Evolutionary conservation across 768 basidiomycete genomes (phyloP), one percentile per base, ranked within the genome.

Genomic region (Pisolithus orientalis): DNA sequence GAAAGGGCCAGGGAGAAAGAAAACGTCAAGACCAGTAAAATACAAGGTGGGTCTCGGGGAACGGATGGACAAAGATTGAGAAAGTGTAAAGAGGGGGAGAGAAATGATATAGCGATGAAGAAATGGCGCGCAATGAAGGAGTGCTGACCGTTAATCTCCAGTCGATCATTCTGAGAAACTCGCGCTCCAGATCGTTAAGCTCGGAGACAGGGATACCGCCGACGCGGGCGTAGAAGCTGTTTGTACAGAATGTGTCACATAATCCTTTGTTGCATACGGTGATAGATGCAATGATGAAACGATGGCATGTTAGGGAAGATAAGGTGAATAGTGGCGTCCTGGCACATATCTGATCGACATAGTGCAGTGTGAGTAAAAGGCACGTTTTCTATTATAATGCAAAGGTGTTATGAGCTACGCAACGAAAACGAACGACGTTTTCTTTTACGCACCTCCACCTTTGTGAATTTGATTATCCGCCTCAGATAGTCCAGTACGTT

Each of bases 221-320:
- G 31, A 99, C 94, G 70, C 87, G 89, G 58, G 96, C 92, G 72
- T 98, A 98, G 64, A 94, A 83, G 52, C 79, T 82, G 68, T 98
- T 98, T 45, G 90, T 92, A 72, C 90, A 95, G 69, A 98, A 98
- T 17, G 84, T 82, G 72, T 99, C 96, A 70, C 90, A 94, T 43
- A 97, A 83, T 0, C 93, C 92, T 71, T 99, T 98, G 74, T 85
- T 88, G 56, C 91, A 87, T 53, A 94, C 91, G 29, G 90, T 83
- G 68, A 97, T 86, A 60, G 92, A 84, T 43, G 95, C 80, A 72
- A 98, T 97, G 65, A 97, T 79, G 73, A 99, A 98, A 54, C 96
- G 92, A 72, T 99, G 96, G 63, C 93, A 93, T 24, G 95, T 98
- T 62, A 98, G 83, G 37, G 94, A 95, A 37, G 92, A 91, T 58